Base-by-base conservation (phyloP, 768 basidiomycete species). In the Kwoniella sp. region DNA sequence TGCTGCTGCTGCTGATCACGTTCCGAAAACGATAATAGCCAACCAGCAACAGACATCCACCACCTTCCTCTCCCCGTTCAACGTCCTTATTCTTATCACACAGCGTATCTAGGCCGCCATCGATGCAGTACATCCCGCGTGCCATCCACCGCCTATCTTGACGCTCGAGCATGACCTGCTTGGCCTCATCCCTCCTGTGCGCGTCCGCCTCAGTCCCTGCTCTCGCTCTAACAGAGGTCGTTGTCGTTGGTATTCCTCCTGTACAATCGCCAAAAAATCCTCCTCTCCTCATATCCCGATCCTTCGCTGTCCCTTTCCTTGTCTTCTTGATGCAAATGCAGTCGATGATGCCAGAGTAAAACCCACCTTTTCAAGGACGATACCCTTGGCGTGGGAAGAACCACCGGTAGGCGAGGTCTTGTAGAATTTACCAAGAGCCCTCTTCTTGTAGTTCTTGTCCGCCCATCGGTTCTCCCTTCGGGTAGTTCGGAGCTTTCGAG, bases 341-440 rank as follows among this genome's bases (percentile, higher is more conserved):
- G 36, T 37, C 15, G 21, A 50, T 6, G 40, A 10, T 25, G 29
- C 24, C n/a, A n/a, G n/a, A n/a, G n/a, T n/a, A n/a, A 46, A 30
- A 68, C 80, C 70, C 70, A 81, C 80, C 85, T 99, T 99, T 84
- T 99, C 96, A 65, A 99, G 88, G 64, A 99, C 96, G 80, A 99
- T 99, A 72, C 96, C 96, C 85, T 99, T 99, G 73, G 96, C 96
- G 83, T 99, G 96, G 72, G 96, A 98, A 62, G 93, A 94, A 71
- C 96, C 96, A 84, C 93, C 96, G 67, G 96, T 98, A 51, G 96
- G 96, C 30, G 95, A 98, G 79, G 96, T 98, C 86, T 95, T 96
- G 90, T 94, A 99, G 80, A 96, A 88, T 84, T 98, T 99, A 66
- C 96, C 96, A 63, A 99, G 88, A 63, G 96, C 96, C 79, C 96